phyloP scores from a whole-genome alignment of 1,139 yeast species.

The Geotrichum citri-aurantii region DNA sequence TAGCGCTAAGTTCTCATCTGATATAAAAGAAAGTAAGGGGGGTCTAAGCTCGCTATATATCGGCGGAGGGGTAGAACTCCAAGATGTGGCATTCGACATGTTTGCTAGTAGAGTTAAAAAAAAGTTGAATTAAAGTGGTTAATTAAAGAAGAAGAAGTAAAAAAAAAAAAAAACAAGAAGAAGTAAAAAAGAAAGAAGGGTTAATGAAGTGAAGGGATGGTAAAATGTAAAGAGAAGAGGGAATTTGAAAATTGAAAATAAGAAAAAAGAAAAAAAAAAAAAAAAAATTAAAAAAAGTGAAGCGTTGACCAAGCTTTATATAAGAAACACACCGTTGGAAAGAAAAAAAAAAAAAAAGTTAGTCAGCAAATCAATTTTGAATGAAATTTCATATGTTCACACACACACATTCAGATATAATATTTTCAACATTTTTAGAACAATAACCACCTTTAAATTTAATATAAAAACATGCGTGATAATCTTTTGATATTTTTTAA shows the following conservation, averaged over 20 bases:
- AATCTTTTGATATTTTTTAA: too few species aligned
- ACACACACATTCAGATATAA: too few species aligned
- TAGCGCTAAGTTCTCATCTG: slow-evolving; percentile 8
- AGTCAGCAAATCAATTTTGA: too few species aligned
- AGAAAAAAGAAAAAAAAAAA: neutral
- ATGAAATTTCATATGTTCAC: too few species aligned
- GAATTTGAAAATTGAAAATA: neutral
- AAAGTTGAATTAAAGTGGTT: neutral
- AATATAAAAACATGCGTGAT: too few species aligned
- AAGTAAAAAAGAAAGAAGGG: neutral
- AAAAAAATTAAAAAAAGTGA: neutral
- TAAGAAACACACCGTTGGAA: neutral
- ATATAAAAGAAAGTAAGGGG: slow-evolving; percentile 8
- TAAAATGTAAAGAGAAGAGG: neutral
- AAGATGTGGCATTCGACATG: slow-evolving; percentile 9
- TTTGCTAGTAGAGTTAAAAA: neutral
- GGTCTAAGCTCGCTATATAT: slow-evolving; percentile 9
- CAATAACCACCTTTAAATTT: too few species aligned
- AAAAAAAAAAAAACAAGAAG: neutral
- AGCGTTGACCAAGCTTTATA: neutral
- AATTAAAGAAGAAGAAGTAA: neutral
- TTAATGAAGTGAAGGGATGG: neutral
- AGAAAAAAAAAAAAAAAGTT: neutral
- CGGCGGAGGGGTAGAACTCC: slow-evolving; percentile 9
- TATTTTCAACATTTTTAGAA: too few species aligned